Evolutionary conservation across 176 grass and related monocot species (phyloP), one percentile per base, ranked within the genome.

Genomic region (Raddia distichophylla): DNA sequence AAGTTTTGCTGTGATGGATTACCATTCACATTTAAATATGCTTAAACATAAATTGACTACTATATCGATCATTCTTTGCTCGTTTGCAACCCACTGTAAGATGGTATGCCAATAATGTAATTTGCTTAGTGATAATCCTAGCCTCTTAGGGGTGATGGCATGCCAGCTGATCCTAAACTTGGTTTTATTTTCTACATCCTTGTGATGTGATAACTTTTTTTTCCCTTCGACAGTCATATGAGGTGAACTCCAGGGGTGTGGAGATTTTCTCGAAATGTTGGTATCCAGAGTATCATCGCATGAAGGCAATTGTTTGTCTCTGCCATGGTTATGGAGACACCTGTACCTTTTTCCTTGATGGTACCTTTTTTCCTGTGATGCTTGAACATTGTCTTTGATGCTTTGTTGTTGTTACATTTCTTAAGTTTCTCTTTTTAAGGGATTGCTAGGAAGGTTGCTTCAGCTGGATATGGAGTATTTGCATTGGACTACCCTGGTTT

Each of bases 281-380:
- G 96, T 84, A 93, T 78, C 96, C 92, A 14, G 89, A 88, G 46
- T 76, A 86, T 73, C 71, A 50, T 84, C 73, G 48, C 49, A 77
- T 93, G 12, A 93, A 93, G 79, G 93, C 92, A 73, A 85, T 98
- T 77, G 84, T 98, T 86, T 95, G 88, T 82, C 87, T 95, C 77
- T 98, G 96, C 80, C 96, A 98, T 69, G 93, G 93, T 52, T 98
- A 98, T 86, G 96, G 96, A 18, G 93, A 98, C 73, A 98, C 96
- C 10, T 98, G 93, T 69, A 95, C 96, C 10, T 98, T 98, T 86
- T 98, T 98, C 89, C 90, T 98, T 76, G 96, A 98, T 88, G 96
- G 96, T 98, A 81, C 8, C 57, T 32, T 42, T 76, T 85, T 6
- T 58, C 45, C 8, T 78, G 32, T 66, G n/a, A 83, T 75, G 46